A percentile compares a stretch with the other conserved stretches of the same genome.
Evolutionary conservation across 139 green algal genomes (phyloP).

Genomic region (Closterium sp.): DNA sequence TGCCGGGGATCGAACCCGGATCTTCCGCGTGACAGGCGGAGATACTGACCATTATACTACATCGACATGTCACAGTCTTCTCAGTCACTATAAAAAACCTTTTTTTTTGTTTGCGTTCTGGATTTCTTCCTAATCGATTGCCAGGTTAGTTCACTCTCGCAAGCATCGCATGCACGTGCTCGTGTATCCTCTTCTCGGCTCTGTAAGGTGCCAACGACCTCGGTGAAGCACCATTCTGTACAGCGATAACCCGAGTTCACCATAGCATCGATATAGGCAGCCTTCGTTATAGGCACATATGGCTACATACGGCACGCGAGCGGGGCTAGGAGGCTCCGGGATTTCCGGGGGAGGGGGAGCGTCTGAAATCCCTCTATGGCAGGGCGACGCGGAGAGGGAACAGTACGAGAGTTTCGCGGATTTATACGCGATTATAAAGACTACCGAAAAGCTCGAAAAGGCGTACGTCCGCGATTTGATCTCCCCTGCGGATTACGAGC

Average conservation of each 20-base stretch:
- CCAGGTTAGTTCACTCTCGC: too few relatives aligned
- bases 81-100: too few relatives aligned
- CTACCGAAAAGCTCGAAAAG: constrained; percentile 83
- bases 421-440: constrained; percentile 90
- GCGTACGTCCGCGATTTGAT: constrained; percentile 65
- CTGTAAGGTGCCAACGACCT: background rate
- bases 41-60: too few relatives aligned
- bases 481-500: constrained; percentile 76
- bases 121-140: too few relatives aligned
- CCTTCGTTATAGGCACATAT: background rate
- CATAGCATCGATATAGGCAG: background rate
- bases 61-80: too few relatives aligned
- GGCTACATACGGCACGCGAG: background rate
- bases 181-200: background rate
- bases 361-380: constrained; percentile 64
- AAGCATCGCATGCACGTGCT: too few relatives aligned
- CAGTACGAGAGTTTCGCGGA: constrained; percentile 82
- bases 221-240: background rate
- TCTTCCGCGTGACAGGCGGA: too few relatives aligned
- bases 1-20: too few relatives aligned
- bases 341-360: background rate
- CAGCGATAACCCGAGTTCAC: background rate
- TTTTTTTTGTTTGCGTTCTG: too few relatives aligned
- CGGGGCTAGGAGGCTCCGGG: background rate
- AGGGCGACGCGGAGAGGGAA: constrained; percentile 75